These are phyloP conservation scores for Phytophthora agathidicida DNA, from an alignment of 352 stramenopile genomes.

Conservation along the genomic window DNA sequence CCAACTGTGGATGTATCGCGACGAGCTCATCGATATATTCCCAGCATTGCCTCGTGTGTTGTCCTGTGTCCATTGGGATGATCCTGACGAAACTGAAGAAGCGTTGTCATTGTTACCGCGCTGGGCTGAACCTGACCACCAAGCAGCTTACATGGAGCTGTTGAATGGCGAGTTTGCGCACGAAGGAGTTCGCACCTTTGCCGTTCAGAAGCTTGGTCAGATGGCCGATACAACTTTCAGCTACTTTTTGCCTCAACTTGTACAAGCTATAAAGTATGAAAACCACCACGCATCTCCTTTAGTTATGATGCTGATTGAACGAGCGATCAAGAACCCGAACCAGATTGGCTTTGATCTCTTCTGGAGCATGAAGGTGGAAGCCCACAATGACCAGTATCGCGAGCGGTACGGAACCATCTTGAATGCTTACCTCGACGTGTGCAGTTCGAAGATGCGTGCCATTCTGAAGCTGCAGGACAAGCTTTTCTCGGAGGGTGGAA, in stretches of 20 bases:
- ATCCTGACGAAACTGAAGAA: conserved; percentile 65
- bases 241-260: conserved; percentile 86
- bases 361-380: conserved; percentile 87
- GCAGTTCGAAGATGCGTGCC: conserved; percentile 88
- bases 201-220: conserved; percentile 64
- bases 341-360: conserved; percentile 88
- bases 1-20: conserved; percentile 76
- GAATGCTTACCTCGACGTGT: conserved; percentile 79
- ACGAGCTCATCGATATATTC: conserved; percentile 77
- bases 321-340: conserved; percentile 84
- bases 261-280: conserved; percentile 90
- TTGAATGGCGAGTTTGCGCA: conserved; percentile 80
- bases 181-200: conserved; percentile 70
- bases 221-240: conserved; percentile 87
- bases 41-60: conserved; percentile 72
- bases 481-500: conserved; percentile 71
- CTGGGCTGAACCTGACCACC: conserved; percentile 71
- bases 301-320: conserved; percentile 73
- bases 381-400: conserved; percentile 69
- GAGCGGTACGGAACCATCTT: conserved; percentile 78
- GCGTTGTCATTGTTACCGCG: conserved; percentile 62
- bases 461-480: conserved; percentile 90
- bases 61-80: conserved; percentile 79
- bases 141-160: conserved; percentile 78
- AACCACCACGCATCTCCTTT: conserved; percentile 80